Percentiles rank a stretch among this genome's conserved stretches.
These are phyloP conservation scores for Tillandsia fasciculata DNA, from an alignment of 176 grass and related monocot genomes.

Conservation along the genomic window DNA sequence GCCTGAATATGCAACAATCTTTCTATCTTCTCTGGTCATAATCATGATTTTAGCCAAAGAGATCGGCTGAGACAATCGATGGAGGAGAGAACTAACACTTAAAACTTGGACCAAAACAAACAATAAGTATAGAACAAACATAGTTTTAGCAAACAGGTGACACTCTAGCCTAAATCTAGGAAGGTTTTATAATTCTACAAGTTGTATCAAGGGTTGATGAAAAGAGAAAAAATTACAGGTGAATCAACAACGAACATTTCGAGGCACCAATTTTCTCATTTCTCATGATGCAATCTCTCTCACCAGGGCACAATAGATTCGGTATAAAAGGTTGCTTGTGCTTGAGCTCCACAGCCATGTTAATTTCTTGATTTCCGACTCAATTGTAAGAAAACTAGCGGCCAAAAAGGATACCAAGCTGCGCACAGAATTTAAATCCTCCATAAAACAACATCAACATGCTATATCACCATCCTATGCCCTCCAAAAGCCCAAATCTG, in stretches of 20 bases:
- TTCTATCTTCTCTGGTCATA: too few species aligned
- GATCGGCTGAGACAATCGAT: too few species aligned
- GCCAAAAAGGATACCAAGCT: not conserved
- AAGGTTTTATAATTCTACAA: not conserved
- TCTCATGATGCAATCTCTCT: slow-evolving; percentile 1
- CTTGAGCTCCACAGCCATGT: not conserved
- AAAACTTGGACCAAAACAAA: too few species aligned
- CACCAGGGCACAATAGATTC: not conserved
- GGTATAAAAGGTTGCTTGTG: not conserved
- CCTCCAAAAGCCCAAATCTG: slow-evolving; percentile 99
- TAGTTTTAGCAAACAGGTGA: not conserved
- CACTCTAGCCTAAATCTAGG: not conserved
- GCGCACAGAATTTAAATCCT: not conserved
- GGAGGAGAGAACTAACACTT: too few species aligned
- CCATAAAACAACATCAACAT: not conserved
- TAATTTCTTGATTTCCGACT: not conserved
- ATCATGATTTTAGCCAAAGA: too few species aligned
- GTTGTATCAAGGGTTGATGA: not conserved
- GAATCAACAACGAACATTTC: not conserved
- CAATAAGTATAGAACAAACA: not conserved
- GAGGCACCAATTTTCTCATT: not conserved
- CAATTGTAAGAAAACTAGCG: not conserved
- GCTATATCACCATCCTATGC: slow-evolving; percentile 77
- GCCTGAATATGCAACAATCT: too few species aligned
- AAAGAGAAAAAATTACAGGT: not conserved